Evolutionary conservation across 805 yeast genomes (phyloP), one percentile per base, ranked within the genome.

Genomic region (Starmerella khaoyaiensis): DNA sequence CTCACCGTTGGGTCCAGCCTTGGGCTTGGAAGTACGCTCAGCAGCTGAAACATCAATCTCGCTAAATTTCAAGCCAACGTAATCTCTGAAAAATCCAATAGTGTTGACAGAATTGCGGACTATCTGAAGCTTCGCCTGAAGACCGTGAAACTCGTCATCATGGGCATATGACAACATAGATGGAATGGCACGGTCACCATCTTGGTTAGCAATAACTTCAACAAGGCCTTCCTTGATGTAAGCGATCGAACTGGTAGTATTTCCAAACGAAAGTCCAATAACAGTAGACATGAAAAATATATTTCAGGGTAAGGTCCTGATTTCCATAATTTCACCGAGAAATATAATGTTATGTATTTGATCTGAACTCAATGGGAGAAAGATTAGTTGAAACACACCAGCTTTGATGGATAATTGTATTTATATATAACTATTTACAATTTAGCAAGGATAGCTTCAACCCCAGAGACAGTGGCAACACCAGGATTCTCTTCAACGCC

Each of bases 131-230:
- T 76, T 65, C 41, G 97, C 98, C 67, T 90, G 97, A 42, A 83
- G 79, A 44, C 98, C 98, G 58, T 90, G 96, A 65, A 82, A 90
- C 66, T 90, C 97, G 59, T 90, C 97, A 39, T 71, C 78, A 44
- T 93, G 95, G 41, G 84, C 84, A 59, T 86, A 90, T 15, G 96
- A 75, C 44, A 90, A 69, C 42, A 80, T 79, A 21, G 97, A 79
- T 45, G 97, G 94, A 58, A 90, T 90, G 43, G 87, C 72, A 67
- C 97, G 82, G 65, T 90, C 97, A 61, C 98, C 98, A 57, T 90
- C 98, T 50, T 93, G 95, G 74, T 90, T 87, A 50, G 98, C 98
- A 60, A 90, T 87, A 49, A 90, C 94, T 57, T 90, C 96, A 47
- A 83, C 90, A 59, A 79, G 80, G 45, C 95, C 96, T 55, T 87